phyloP scores from a whole-genome alignment of 164 flowering plant species.

The Chloranthus sessilifolius region DNA sequence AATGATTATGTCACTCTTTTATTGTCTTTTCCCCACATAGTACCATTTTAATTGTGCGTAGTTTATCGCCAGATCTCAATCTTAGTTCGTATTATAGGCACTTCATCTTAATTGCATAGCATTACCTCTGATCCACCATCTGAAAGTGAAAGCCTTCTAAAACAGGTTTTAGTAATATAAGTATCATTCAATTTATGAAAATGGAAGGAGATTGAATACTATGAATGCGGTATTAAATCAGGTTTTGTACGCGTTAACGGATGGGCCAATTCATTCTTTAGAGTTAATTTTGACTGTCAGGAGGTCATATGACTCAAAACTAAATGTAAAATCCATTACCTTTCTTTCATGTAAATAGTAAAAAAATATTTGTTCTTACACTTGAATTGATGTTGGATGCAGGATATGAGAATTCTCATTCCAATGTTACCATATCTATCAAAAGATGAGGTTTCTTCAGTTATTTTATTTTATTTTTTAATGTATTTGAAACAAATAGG shows the following conservation, averaged over 20 bases:
- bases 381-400: slow-evolving; percentile 22
- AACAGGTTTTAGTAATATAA: slow-evolving; percentile 50
- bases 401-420: slow-evolving; percentile 82
- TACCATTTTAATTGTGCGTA: slow-evolving; percentile 40
- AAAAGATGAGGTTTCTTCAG: slow-evolving; percentile 68
- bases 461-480: too few species aligned
- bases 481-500: too few species aligned
- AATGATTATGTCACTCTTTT: too few species aligned
- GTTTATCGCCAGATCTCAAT: slow-evolving; percentile 80
- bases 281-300: slow-evolving; percentile 56
- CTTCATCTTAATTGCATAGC: slow-evolving; percentile 70
- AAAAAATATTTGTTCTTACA: too few species aligned
- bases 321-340: slow-evolving; percentile 51
- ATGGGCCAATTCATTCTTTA: slow-evolving; percentile 68
- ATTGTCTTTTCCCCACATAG: background rate
- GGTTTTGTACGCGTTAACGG: slow-evolving; percentile 86
- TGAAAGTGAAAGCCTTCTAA: slow-evolving; percentile 80
- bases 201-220: too few species aligned
- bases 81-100: slow-evolving; percentile 84
- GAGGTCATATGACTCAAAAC: slow-evolving; percentile 60
- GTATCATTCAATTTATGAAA: background rate
- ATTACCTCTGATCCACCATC: slow-evolving; percentile 81
- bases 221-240: too few species aligned
- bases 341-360: too few species aligned
- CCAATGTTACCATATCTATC: slow-evolving; percentile 69